Base-by-base conservation (phyloP, 768 basidiomycete species). In the Tricholoma flavovirens region DNA sequence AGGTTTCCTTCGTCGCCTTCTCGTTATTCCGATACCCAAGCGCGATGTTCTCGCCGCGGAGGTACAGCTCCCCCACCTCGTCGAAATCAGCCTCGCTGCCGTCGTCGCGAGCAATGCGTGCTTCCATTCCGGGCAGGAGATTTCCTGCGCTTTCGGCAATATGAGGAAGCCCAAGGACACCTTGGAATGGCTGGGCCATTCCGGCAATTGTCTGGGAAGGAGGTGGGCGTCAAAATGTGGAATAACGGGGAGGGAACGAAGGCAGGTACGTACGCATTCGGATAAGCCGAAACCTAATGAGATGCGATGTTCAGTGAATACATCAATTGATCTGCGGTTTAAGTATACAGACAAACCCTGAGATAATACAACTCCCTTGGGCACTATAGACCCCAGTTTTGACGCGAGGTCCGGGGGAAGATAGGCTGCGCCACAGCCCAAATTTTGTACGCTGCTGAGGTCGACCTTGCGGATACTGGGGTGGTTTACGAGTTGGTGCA, bases 1-100 rank as follows among this genome's bases (percentile, higher is more conserved):
- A 92, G 0, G 88, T 84, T 61, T 82, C 81, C 50, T 71, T 71
- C 22, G 82, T 88, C 0, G 87, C 85, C 57, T 79, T 75, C 50
- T 82, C 78, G 64, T 91, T 86, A 45, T 83, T 81, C 81, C 82
- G 86, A 66, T 92, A 93, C 0, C 90, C 90, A 0, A 82, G 64
- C 0, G 82, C 79, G 26, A 89, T 66, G 58, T 81, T 86, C 0
- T 56, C 65, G 14, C 85, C 78, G 35, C 73, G 75, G 8, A 90
- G 62, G 33, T 53, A 54, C 15, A 60, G 64, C 58, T 86, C 83
- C 3, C 84, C 84, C 0, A 76, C 67, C 63, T 85, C 84, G 51
- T 75, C 71, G 8, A 71, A 33, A 2, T 69, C 75, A 0, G 81
- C 84, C 1, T 83, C 77, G 5, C 69, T 62, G 5, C 86, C 84